phyloP scores from a whole-genome alignment of 768 basidiomycete genomes.

The Panaeolus cyanescens region DNA sequence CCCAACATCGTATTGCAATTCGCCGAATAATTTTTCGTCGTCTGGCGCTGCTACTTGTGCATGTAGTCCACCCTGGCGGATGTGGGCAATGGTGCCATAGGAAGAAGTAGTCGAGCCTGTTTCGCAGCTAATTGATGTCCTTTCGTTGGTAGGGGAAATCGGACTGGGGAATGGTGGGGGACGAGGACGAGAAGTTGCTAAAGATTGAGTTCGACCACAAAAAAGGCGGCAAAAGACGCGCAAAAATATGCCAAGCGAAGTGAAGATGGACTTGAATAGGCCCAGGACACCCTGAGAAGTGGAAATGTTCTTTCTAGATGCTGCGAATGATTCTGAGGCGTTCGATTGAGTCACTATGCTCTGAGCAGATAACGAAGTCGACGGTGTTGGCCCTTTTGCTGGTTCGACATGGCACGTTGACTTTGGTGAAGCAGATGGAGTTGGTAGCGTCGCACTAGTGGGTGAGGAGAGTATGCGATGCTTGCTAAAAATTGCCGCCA shows the following conservation, averaged over 20 bases:
- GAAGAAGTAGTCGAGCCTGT: not conserved
- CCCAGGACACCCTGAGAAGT: not conserved
- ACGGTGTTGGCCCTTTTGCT: not conserved
- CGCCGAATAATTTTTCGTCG: not conserved
- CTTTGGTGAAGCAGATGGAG: not conserved
- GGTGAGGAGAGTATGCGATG: not conserved
- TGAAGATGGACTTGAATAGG: slow-evolving; percentile 7
- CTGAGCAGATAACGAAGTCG: not conserved
- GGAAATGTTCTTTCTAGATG: not conserved
- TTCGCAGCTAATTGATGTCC: not conserved
- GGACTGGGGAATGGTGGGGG: not conserved
- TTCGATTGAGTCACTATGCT: not conserved
- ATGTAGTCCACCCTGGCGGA: not conserved
- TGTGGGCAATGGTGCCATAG: not conserved
- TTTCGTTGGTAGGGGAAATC: not conserved
- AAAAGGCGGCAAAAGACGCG: slow-evolving; percentile 6
- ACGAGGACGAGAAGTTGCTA: not conserved
- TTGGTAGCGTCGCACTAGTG: not conserved
- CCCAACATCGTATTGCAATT: not conserved
- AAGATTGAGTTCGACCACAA: not conserved
- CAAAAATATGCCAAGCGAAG: slow-evolving; percentile 7
- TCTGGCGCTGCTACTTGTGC: not conserved
- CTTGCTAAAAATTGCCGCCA: not conserved
- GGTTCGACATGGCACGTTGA: not conserved
- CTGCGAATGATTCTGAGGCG: not conserved